Evolutionary conservation across 352 stramenopile genomes (phyloP), one percentile per base, ranked within the genome.

Genomic region (Globisporangium solare): DNA sequence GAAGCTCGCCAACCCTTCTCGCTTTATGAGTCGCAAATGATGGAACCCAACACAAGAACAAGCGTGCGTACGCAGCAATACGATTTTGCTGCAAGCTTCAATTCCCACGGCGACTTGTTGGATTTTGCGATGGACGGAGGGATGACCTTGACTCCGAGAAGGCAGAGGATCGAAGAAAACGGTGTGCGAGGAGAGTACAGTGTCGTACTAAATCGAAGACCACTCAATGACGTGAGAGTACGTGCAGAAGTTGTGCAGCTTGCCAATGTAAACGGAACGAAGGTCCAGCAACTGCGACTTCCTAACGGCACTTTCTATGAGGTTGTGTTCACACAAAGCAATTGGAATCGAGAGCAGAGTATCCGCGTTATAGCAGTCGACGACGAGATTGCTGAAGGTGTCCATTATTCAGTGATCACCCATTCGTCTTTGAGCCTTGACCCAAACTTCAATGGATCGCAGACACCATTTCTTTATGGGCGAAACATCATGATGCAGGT

Each of bases 91-190:
- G 70, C 72, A 10, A 85, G 71, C 35, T 60, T 86, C 20, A 88
- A 70, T 20, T 70, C 70, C 5, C 51, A 56, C 3, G 82, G 82
- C 10, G 74, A 88, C 31, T 71, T 92, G 21, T 41, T 87, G 15
- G 80, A 92, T 59, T 88, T 79, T 32, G 67, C 79, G 0, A 87
- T 88, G 71, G 76, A 92, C 15, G 82, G 79, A 1, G 82, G 82
- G 0, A 61, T 92, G 3, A 86, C 79, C 2, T 43, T 90, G 3
- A 67, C 73, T 1, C 70, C 77, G 6, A 56, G 75, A 48, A 60
- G 81, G 14, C 64, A 71, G n/a, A 66, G 71, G 0, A 75, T 89
- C 24, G 40, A 64, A 12, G 79, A 92, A 62, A 76, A 71, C 42
- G 69, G 64, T 5, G 50, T 75, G 0, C 54, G 75, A 8, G 79